Conservation (phyloP, 2,329 filamentous ascomycete genomes). For the Cercospora canescens region DNA sequence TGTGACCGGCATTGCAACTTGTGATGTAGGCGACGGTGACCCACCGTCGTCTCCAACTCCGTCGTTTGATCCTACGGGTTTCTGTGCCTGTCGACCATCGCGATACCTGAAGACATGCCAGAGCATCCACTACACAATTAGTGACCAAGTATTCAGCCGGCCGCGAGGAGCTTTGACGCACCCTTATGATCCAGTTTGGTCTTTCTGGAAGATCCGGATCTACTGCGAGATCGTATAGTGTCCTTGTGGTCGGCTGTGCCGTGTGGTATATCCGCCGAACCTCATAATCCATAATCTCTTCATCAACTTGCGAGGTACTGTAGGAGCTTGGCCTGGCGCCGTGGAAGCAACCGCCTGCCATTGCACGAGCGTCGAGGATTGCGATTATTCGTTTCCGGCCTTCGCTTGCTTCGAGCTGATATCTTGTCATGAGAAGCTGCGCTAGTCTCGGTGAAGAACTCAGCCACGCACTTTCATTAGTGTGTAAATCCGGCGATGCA, state of each 20-base stretch:
- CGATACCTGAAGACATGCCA: constrained; percentile 51
- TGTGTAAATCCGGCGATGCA: constrained; percentile 39
- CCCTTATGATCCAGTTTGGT: constrained; percentile 46
- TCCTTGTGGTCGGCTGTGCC: constrained; percentile 37
- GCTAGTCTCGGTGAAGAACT: not conserved
- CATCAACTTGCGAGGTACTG: constrained; percentile 20
- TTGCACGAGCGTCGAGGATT: constrained; percentile 22
- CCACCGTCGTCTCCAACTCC: not conserved
- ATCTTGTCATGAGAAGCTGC: not conserved
- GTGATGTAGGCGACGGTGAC: not conserved
- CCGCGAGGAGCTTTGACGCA: not conserved
- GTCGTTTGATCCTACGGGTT: not conserved
- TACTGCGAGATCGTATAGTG: constrained; percentile 42
- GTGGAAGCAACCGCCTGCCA: not conserved
- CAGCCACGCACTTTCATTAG: constrained; percentile 40
- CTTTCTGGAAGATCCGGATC: constrained; percentile 39
- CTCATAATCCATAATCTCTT: constrained; percentile 26
- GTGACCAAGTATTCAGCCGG: not conserved
- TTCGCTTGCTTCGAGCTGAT: constrained; percentile 42
- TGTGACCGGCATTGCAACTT: not conserved
- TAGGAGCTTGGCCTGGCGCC: not conserved
- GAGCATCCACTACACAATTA: constrained; percentile 41
- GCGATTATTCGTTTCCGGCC: constrained; percentile 42
- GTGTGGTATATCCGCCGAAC: constrained; percentile 11
- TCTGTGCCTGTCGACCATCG: constrained; percentile 36